A percentile compares a stretch with the other conserved stretches of the same genome.
phyloP scores from a whole-genome alignment of 345 rosid species.

The Lumnitzera littorea region DNA sequence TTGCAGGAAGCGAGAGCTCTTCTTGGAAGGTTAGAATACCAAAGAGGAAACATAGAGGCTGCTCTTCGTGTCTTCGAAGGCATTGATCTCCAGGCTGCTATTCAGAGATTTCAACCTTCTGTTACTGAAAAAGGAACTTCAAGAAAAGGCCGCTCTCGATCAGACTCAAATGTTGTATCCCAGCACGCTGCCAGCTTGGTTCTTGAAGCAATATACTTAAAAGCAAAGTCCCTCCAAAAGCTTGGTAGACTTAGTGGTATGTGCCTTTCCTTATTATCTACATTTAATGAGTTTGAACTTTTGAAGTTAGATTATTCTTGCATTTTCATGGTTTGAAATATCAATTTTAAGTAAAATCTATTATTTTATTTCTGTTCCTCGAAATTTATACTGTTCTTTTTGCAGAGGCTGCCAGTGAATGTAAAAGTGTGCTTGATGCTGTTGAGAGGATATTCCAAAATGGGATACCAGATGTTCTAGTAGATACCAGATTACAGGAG shows the following conservation, averaged over 20 bases:
- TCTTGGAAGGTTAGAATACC: constrained; percentile 88
- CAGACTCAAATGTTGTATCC: constrained; percentile 40
- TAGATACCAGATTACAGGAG: constrained; percentile 65
- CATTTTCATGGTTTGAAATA: neutral
- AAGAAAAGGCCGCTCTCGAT: constrained; percentile 44
- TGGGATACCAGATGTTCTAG: constrained; percentile 79
- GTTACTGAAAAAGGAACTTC: constrained; percentile 41
- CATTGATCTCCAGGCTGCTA: constrained; percentile 87
- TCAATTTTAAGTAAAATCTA: neutral
- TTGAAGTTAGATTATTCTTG: neutral
- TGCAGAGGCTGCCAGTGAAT: constrained; percentile 83
- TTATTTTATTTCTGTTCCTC: neutral
- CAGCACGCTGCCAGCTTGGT: constrained; percentile 84
- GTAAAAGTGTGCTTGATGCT: constrained; percentile 83
- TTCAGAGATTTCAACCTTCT: constrained; percentile 57
- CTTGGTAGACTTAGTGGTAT: constrained; percentile 72
- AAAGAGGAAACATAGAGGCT: constrained; percentile 88
- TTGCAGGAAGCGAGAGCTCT: constrained; percentile 93
- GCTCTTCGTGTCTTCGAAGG: constrained; percentile 94
- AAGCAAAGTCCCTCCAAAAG: constrained; percentile 90
- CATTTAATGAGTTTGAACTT: neutral
- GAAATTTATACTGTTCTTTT: neutral
- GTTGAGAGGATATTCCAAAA: constrained; percentile 74
- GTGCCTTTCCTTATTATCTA: neutral
- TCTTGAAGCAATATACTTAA: constrained; percentile 84